A percentile compares a stretch with the other conserved stretches of the same genome.
phyloP scores from a whole-genome alignment of 208 protist species.

The Endotrypanum monterogeii region DNA sequence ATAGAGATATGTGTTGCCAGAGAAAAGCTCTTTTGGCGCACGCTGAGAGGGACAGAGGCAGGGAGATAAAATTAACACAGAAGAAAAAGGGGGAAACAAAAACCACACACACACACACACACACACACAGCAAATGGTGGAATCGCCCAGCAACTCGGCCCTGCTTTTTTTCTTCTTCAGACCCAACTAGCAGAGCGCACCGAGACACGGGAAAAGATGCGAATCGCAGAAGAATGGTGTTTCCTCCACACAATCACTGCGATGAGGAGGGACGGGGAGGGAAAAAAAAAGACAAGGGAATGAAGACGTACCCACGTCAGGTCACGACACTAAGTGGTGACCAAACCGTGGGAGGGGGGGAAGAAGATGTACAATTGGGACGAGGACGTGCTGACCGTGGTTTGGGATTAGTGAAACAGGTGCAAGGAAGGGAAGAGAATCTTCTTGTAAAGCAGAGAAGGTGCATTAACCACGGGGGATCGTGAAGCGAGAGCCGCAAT shows the following conservation, averaged over 20 bases:
- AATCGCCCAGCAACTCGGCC: background rate
- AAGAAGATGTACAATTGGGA: background rate
- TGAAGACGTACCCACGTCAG: conserved; percentile 5
- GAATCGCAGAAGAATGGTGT: background rate
- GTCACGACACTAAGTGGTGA: conserved; percentile 6
- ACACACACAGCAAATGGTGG: background rate
- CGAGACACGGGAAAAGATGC: background rate
- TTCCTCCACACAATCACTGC: background rate
- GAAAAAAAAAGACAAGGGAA: background rate
- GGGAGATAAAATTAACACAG: background rate
- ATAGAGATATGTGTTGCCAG: too few relatives aligned
- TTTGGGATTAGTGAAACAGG: too few relatives aligned
- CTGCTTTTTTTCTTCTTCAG: background rate
- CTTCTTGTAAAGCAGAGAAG: background rate
- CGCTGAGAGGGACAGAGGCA: too few relatives aligned
- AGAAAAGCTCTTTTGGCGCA: too few relatives aligned
- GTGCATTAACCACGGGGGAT: too few relatives aligned
- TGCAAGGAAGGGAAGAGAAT: background rate
- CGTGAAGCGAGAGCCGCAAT: too few relatives aligned
- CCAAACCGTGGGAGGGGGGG: background rate
- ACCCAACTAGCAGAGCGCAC: background rate
- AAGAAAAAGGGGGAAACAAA: background rate
- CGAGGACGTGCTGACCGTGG: background rate
- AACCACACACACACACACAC: background rate
- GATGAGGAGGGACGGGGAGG: background rate